Evolutionary conservation across 306 rosid genomes (phyloP).

Genomic region (Cucurbita maxima): DNA sequence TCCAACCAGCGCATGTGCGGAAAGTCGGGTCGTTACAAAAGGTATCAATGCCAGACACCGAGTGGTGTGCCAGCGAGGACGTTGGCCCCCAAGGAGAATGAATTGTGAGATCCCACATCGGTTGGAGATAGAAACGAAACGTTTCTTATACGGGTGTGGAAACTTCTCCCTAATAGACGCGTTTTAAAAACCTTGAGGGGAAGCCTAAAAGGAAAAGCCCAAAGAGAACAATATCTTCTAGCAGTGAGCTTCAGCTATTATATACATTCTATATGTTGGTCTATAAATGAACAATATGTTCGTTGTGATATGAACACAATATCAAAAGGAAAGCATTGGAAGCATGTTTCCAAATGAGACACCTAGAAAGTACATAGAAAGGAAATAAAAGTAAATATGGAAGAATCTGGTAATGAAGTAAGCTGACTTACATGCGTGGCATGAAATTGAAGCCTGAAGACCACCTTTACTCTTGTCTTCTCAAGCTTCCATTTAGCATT

Average conservation of each 20-base stretch:
- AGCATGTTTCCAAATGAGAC: neutral
- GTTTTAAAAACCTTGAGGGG: too few relatives aligned
- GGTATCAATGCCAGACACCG: too few relatives aligned
- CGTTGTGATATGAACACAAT: neutral
- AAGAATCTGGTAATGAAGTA: neutral
- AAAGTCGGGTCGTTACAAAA: too few relatives aligned
- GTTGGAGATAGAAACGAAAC: too few relatives aligned
- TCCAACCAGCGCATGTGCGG: too few relatives aligned
- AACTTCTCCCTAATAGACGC: too few relatives aligned
- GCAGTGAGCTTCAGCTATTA: neutral
- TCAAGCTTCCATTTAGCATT: slow-evolving; percentile 81
- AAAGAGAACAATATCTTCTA: too few relatives aligned
- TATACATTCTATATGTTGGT: neutral
- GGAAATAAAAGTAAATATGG: neutral
- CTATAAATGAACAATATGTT: neutral
- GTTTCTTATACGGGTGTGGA: too few relatives aligned
- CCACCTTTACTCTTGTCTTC: slow-evolving; percentile 97
- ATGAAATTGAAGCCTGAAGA: slow-evolving; percentile 87
- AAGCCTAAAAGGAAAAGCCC: too few relatives aligned
- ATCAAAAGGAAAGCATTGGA: neutral
- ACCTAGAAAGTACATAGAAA: neutral
- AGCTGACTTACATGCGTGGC: slow-evolving; percentile 82
- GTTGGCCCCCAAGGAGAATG: too few relatives aligned
- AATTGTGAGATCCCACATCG: too few relatives aligned
- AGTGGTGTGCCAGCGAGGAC: too few relatives aligned